These are phyloP conservation scores for Blastomyces percursus DNA, from an alignment of 2,329 filamentous ascomycete species.

Conservation along the genomic window DNA sequence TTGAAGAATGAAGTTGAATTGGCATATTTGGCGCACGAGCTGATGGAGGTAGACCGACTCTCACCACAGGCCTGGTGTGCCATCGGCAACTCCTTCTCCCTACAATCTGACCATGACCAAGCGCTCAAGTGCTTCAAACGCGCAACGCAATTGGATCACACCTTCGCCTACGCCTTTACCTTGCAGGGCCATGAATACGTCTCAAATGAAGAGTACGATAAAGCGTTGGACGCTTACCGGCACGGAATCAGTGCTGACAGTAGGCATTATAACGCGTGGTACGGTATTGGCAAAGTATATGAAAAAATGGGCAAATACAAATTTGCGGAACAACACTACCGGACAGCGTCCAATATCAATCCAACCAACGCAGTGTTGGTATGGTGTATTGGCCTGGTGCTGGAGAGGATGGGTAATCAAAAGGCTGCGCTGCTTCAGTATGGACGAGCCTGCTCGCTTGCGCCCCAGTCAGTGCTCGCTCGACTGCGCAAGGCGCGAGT, in stretches of 20 bases:
- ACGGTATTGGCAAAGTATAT: constrained; percentile 70
- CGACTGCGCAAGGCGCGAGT: constrained; percentile 89
- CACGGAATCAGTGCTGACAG: constrained; percentile 74
- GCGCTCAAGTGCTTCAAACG: constrained; percentile 90
- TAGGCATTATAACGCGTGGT: constrained; percentile 97
- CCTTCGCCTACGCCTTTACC: constrained; percentile 91
- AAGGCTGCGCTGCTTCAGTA: constrained; percentile 71
- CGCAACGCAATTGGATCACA: constrained; percentile 78
- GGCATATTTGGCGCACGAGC: constrained; percentile 80
- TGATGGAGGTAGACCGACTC: constrained; percentile 75
- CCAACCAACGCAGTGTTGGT: constrained; percentile 86
- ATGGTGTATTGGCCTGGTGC: constrained; percentile 79
- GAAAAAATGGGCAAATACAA: constrained; percentile 86
- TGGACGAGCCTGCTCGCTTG: constrained; percentile 67
- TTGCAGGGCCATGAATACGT: constrained; percentile 94
- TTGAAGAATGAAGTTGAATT: constrained; percentile 84
- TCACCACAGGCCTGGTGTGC: constrained; percentile 95
- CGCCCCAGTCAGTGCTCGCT: constrained; percentile 69
- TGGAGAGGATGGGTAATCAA: constrained; percentile 80
- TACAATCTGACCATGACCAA: constrained; percentile 86
- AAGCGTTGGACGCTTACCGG: constrained; percentile 78
- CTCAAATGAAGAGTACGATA: constrained; percentile 93
- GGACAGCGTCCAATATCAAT: constrained; percentile 78
- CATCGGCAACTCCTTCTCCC: constrained; percentile 86
- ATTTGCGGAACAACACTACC: constrained; percentile 83